phyloP scores from a whole-genome alignment of 2,329 filamentous ascomycete species.

The Sclerotinia borealis region DNA sequence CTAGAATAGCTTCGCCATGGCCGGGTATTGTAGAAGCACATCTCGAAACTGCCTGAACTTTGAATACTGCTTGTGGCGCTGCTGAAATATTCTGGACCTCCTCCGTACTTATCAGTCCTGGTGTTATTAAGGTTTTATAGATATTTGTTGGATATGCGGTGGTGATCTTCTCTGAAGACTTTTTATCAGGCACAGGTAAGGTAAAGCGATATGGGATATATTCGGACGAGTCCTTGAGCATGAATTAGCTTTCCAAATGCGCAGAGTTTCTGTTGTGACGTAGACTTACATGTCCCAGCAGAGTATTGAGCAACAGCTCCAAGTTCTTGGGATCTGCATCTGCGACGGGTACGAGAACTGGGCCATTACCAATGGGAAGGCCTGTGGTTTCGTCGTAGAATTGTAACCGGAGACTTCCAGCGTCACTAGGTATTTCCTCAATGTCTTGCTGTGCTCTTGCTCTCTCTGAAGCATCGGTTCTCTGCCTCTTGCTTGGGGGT shows the following conservation, averaged over 20 bases:
- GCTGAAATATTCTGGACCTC: slow-evolving; percentile 45
- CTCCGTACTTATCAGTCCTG: slow-evolving; percentile 32
- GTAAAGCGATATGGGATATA: slow-evolving; percentile 62
- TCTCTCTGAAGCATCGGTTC: slow-evolving; percentile 65
- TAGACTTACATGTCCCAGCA: slow-evolving; percentile 62
- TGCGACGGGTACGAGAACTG: slow-evolving; percentile 67
- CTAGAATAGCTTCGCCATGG: slow-evolving; percentile 85
- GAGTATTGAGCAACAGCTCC: slow-evolving; percentile 76
- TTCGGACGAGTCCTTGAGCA: slow-evolving; percentile 48
- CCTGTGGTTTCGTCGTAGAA: slow-evolving; percentile 80
- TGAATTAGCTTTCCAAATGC: slow-evolving; percentile 20
- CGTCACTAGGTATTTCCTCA: slow-evolving; percentile 56
- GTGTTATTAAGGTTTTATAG: slow-evolving; percentile 43
- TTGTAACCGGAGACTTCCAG: slow-evolving; percentile 76
- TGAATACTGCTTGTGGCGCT: slow-evolving; percentile 85
- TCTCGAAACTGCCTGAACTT: slow-evolving; percentile 84
- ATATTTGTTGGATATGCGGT: slow-evolving; percentile 32
- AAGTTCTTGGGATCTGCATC: slow-evolving; percentile 87
- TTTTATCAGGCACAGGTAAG: slow-evolving; percentile 40
- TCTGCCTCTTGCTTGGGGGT: slow-evolving; percentile 85
- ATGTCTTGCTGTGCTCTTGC: slow-evolving; percentile 72
- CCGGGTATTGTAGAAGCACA: slow-evolving; percentile 84
- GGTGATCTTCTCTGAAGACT: slow-evolving; percentile 36
- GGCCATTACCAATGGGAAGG: slow-evolving; percentile 57
- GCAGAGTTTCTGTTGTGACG: background rate